A percentile compares a stretch with the other conserved stretches of the same genome.
phyloP scores from a whole-genome alignment of 2,329 filamentous ascomycete genomes.

The Eutypella sp. region DNA sequence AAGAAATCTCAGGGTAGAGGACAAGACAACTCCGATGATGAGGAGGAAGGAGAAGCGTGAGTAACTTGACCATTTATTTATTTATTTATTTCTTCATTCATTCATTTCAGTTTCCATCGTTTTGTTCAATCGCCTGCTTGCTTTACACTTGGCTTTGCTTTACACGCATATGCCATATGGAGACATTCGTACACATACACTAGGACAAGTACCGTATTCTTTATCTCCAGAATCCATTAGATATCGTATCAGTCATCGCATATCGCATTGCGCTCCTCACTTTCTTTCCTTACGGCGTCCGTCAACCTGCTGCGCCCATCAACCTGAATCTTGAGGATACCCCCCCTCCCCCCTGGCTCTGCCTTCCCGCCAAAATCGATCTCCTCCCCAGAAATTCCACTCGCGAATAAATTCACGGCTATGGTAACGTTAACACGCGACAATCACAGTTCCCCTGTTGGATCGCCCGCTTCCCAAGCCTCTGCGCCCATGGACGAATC shows the following conservation, averaged over 20 bases:
- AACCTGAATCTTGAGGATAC: too few species aligned
- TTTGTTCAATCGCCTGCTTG: too few species aligned
- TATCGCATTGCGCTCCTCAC: too few species aligned
- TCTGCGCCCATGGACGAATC: conserved; percentile 90
- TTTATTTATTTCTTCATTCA: conserved; percentile 4
- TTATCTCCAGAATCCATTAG: too few species aligned
- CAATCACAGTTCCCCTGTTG: conserved; percentile 58
- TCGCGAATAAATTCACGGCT: neutral
- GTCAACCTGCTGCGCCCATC: too few species aligned
- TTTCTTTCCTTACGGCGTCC: too few species aligned
- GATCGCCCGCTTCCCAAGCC: conserved; percentile 68
- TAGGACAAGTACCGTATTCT: neutral
- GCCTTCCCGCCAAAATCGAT: too few species aligned
- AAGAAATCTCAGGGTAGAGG: conserved; percentile 48
- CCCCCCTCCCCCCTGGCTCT: too few species aligned
- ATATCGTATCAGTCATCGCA: too few species aligned
- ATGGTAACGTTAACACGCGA: conserved; percentile 8
- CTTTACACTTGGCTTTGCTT: too few species aligned
- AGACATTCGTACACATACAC: conserved; percentile 1
- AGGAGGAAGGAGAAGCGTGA: conserved; percentile 75
- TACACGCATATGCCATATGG: too few species aligned
- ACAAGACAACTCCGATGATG: conserved; percentile 62
- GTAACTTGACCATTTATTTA: conserved; percentile 34
- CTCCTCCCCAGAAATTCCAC: neutral
- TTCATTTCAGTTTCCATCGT: conserved; percentile 11